These are phyloP conservation scores for Penicillium sp. DNA, from an alignment of 2,329 filamentous ascomycete genomes.

Conservation along the genomic window DNA sequence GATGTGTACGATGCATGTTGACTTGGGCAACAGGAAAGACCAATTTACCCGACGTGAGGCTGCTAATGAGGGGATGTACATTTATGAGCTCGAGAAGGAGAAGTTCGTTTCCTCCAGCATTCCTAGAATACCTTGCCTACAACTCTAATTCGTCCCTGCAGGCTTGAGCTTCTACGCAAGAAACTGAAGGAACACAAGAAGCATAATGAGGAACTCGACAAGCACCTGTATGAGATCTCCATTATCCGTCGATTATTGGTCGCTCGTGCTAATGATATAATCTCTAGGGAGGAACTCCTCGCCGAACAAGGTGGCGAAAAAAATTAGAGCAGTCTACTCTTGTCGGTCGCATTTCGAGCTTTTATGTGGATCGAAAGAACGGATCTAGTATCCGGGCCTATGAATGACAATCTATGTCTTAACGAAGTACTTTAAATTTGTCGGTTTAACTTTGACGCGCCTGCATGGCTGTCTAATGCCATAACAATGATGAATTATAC, in stretches of 20 bases:
- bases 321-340: conserved; percentile 3
- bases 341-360: not conserved
- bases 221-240: conserved; percentile 21
- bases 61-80: conserved; percentile 17
- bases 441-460: not conserved
- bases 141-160: not conserved
- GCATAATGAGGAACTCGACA: conserved; percentile 28
- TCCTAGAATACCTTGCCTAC: not conserved
- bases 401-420: not conserved
- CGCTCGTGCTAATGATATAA: not conserved
- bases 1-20: conserved; percentile 7
- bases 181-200: conserved; percentile 25
- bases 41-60: conserved; percentile 20
- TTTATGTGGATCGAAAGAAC: not conserved
- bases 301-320: conserved; percentile 20
- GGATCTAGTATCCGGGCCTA: not conserved
- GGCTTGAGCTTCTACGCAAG: conserved; percentile 15
- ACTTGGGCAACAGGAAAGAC: conserved; percentile 18
- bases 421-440: not conserved
- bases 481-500: not conserved
- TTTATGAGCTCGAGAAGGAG: conserved; percentile 21
- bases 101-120: conserved; percentile 10
- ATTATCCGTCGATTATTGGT: not conserved
- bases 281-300: conserved; percentile 15
- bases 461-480: not conserved